phyloP scores from a whole-genome alignment of 495 filamentous ascomycete genomes.

The Recurvomyces mirabilis region DNA sequence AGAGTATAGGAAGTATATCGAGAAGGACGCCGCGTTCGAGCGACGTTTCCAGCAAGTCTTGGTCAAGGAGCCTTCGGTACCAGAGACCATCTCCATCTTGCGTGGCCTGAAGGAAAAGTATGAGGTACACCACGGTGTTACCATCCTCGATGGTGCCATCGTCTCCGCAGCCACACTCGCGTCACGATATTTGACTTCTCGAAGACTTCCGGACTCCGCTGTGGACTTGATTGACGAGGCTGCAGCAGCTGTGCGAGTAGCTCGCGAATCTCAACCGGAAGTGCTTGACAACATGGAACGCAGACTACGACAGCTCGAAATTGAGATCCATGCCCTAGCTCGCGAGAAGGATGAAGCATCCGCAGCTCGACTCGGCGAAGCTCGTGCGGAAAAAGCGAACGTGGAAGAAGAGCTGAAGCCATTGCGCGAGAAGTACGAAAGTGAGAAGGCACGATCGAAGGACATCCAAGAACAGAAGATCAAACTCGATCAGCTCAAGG shows the following conservation, averaged over 20 bases:
- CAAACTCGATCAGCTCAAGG: conserved; percentile 76
- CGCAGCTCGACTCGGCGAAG: conserved; percentile 62
- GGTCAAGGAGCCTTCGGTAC: conserved; percentile 79
- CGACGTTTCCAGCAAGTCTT: conserved; percentile 96
- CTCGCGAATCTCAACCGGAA: conserved; percentile 90
- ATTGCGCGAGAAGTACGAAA: conserved; percentile 89
- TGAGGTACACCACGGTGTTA: conserved; percentile 96
- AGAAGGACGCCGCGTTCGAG: conserved; percentile 96
- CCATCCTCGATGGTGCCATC: conserved; percentile 83
- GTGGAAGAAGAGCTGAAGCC: conserved; percentile 83
- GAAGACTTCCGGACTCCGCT: conserved; percentile 88
- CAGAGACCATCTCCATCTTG: conserved; percentile 91
- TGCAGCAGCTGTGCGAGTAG: conserved; percentile 85
- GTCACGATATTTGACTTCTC: conserved; percentile 77
- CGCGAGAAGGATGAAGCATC: conserved; percentile 93
- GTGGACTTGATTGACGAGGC: conserved; percentile 96
- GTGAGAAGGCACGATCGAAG: conserved; percentile 73
- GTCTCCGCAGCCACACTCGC: conserved; percentile 83
- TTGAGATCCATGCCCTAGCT: conserved; percentile 88
- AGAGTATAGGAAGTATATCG: conserved; percentile 98
- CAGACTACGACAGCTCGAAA: conserved; percentile 75
- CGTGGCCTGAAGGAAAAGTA: conserved; percentile 95
- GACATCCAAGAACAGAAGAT: conserved; percentile 94
- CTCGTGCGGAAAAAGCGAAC: conserved; percentile 83
- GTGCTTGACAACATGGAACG: conserved; percentile 86